Evolutionary conservation across 2,329 filamentous ascomycete genomes (phyloP), one percentile per base, ranked within the genome.

Genomic region (Geosmithia putterillii): DNA sequence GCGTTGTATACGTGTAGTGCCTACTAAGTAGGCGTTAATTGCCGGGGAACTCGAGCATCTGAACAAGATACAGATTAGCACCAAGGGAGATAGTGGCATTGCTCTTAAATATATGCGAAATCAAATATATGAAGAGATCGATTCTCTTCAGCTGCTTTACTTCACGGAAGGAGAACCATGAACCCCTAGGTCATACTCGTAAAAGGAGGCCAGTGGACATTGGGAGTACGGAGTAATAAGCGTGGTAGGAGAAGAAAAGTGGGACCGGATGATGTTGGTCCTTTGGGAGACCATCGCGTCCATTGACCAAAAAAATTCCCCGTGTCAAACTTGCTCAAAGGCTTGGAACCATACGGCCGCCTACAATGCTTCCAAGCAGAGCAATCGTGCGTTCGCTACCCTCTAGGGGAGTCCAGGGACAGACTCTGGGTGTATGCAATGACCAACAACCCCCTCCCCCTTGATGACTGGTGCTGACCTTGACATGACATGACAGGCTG

Each of bases 361-460:
- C 50, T 57, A 60, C 51, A 46, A 69, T 69, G 66, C 60, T 69
- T 54, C 63, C 65, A 45, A 67, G 65, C 48, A 63, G 65, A 64
- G 65, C 63, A 54, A 57, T 66, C 52, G 56, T 60, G 51, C 61
- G 62, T 49, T 61, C 62, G 43, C 47, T 65, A 44, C 57, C 63
- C 48, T 58, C 61, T 37, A 49, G 51, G 48, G 52, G 54, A 43
- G 40, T 54, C 36, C 55, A 56, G 48, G 58, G 55, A 50, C 57
- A 55, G 43, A 39, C 57, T 22, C 50, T 51, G 15, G 51, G 47
- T 44, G 56, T 54, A 54, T 50, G 52, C 19, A 59, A 64, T 19
- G 12, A 15, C 42, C 15, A 18, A 8, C 19, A 18, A 40, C 25
- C 20, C 28, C 38, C 12, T 12, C 25, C n/a, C n/a, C n/a, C n/a